Evolutionary conservation across 345 rosid species (phyloP).

Genomic region (Isatis tinctoria): DNA sequence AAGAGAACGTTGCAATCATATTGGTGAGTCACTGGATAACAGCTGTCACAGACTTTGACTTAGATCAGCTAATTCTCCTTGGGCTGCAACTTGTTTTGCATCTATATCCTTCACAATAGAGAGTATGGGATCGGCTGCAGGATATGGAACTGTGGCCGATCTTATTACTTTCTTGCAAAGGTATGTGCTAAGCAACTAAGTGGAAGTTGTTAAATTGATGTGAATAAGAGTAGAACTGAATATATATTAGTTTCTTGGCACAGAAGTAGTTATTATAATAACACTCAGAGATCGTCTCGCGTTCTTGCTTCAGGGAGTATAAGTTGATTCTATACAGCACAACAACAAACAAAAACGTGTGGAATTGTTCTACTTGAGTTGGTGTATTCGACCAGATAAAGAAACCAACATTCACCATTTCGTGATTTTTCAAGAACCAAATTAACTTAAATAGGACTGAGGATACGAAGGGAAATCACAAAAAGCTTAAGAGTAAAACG

Average conservation of each 20-base stretch:
- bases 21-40: too few species aligned
- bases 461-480: slow-evolving; percentile 73
- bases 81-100: too few species aligned
- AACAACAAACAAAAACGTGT: slow-evolving; percentile 58
- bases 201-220: neutral
- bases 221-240: too few species aligned
- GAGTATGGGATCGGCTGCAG: slow-evolving; percentile 85
- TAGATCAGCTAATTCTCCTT: too few species aligned
- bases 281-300: neutral
- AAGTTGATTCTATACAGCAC: slow-evolving; percentile 47
- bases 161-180: slow-evolving; percentile 79
- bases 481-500: slow-evolving; percentile 83
- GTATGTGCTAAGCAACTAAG: slow-evolving; percentile 31
- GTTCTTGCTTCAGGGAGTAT: slow-evolving; percentile 51
- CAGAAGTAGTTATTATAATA: neutral
- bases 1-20: too few species aligned
- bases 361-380: slow-evolving; percentile 79
- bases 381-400: slow-evolving; percentile 73
- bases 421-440: neutral
- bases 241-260: too few species aligned
- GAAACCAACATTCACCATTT: neutral
- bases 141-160: slow-evolving; percentile 57
- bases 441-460: slow-evolving; percentile 57
- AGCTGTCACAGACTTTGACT: too few species aligned
- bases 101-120: too few species aligned